phyloP scores from a whole-genome alignment of 202 grass and related monocot genomes.

The Setaria viridis region DNA sequence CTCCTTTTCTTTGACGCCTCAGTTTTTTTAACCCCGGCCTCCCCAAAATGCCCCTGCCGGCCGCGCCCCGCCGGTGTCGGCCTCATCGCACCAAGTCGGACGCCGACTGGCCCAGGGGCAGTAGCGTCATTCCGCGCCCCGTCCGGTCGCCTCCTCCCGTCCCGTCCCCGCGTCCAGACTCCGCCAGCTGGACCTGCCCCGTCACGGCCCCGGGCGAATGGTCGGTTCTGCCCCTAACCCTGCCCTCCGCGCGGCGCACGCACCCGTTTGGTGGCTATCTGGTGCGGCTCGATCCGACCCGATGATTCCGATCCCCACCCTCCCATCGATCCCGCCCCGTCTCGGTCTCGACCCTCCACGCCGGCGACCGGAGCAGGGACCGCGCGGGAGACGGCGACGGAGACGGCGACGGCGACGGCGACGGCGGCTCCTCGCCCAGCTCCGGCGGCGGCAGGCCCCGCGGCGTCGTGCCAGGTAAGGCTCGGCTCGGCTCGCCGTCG shows the following conservation, averaged over 20 bases:
- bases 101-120: conserved; percentile 42
- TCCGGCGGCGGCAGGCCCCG: not conserved
- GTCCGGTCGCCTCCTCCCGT: not conserved
- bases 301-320: conserved; percentile 30
- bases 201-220: not conserved
- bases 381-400: not conserved
- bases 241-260: not conserved
- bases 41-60: conserved; percentile 35
- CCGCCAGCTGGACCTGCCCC: conserved; percentile 35
- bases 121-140: not conserved
- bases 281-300: conserved; percentile 32
- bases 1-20: conserved; percentile 1
- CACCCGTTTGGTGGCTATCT: conserved; percentile 17
- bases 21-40: not conserved
- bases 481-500: not conserved
- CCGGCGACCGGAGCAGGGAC: conserved; percentile 27
- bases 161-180: not conserved
- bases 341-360: conserved; percentile 18
- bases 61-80: conserved; percentile 24
- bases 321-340: conserved; percentile 7
- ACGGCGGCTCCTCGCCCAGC: not conserved
- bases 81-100: conserved; percentile 23
- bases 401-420: not conserved
- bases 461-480: conserved; percentile 19
- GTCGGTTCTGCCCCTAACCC: conserved; percentile 13